Evolutionary conservation across 148 eudicot species (phyloP), one percentile per base, ranked within the genome.

Genomic region (Arbutus unedo): DNA sequence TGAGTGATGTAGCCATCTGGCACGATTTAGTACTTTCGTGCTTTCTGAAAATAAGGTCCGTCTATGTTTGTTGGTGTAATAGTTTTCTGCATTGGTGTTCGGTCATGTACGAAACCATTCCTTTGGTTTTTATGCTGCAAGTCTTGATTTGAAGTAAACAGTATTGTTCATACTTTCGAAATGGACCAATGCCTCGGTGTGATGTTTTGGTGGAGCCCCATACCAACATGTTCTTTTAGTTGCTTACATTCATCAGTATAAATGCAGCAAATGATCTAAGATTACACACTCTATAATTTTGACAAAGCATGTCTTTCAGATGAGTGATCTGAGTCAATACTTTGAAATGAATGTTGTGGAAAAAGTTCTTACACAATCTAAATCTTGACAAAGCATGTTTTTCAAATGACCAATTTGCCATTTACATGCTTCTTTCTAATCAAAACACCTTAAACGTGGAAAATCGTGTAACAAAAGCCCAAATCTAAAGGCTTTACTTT

Each of bases 1-100:
- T 66, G 66, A 59, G 81, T n/a, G 13, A 79, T 45, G 53, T 79
- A 60, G 45, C 15, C 51, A 44, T 60, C 4, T 57, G 70, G 50
- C 71, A 60, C 1, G 19, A 60, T 44, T 4, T 16, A 77, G 13
- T 19, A 10, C 1, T 6, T 4, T 9, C 5, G 8, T 60, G 60
- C 18, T 78, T 57, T 43, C 67, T 43, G 15, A 18, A 16, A 41
- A 43, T 56, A n/a, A 55, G 67, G 41, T 78, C 19, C 43, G 55
- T 56, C 67, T 18, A 55, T 56, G 43, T 8, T 18, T 38, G 49
- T 55, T 38, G 21, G 47, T 31, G 50, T 49, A 55, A 41, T 21
- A 15, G 25, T 31, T 55, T 54, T 31, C 9, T 6, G 57, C 7
- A 16, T 7, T 31, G 25, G 23, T 16, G 6, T 56, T 31, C 7